Evolutionary conservation across 257 asterid genomes (phyloP), one percentile per base, ranked within the genome.

Genomic region (Henckelia pumila): DNA sequence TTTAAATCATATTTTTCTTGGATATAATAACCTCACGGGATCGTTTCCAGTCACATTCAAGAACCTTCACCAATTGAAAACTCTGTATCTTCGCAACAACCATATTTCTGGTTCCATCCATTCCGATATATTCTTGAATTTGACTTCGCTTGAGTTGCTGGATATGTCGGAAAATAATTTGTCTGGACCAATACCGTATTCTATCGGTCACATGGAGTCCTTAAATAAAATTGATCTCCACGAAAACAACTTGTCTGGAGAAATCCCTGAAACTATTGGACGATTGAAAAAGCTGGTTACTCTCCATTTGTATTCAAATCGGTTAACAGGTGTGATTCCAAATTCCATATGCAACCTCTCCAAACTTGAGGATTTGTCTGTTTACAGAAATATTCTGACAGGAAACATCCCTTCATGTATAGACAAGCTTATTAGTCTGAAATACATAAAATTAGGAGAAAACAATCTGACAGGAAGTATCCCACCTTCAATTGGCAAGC

Each of bases 351-450:
- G 81, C 6, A 21, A 56, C 10, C 83, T 89, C 3, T 63, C 83
- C 19, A 75, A 67, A 30, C 63, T 88, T 13, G 33, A 5, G 1
- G 26, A 8, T 0, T 68, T 88, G 17, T 63, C 62, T 68, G 79
- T 86, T 55, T 68, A 77, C 6, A 63, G 69, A 6, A 88, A 90
- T 68, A 29, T 21, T n/a, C 75, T 90, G 58, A 71, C 32, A 24
- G 89, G 92, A 24, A 71, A 21, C 13, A 83, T 90, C 75, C 96
- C 95, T 29, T 61, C 85, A 9, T 72, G 96, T 3, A 77, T 90
- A 24, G 70, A 73, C 0, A 71, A 64, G 7, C 88, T 90, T 8
- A 29, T 26, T 17, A 81, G 92, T 3, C 69, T 88, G 70, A 70
- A 28, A 28, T 81, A 66, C 29, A 17, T 68, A 30, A 77, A 79